Evolutionary conservation across 495 filamentous ascomycete genomes (phyloP), one percentile per base, ranked within the genome.

Genomic region (Neurospora sp.): DNA sequence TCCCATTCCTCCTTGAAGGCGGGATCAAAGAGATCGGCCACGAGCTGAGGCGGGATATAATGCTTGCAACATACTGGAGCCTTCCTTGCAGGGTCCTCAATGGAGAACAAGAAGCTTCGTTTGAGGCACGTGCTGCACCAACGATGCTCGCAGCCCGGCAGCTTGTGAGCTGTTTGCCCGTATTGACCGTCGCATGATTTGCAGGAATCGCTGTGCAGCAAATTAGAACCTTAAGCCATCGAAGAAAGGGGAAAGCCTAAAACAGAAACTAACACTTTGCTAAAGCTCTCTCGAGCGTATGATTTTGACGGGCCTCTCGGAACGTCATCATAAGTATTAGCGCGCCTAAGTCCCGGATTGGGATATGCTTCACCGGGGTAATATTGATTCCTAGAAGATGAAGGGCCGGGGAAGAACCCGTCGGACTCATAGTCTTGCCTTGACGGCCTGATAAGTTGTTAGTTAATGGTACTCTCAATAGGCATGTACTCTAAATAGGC

Each of bases 1-100:
- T 93, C 93, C 93, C 93, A 96, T 4, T 83, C 84, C 73, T 80
- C 86, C 82, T 94, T 94, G 82, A 94, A 94, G 71, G 87, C 84
- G 73, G 84, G 76, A 74, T 90, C 88, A 79, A 95, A 93, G 71
- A 95, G 81, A 39, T 84, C 84, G 31, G 92, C 90, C n/a, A 94
- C 93, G 75, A 92, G 87, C 74, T 89, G 89, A 20, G 92, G 81
- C 1, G 93, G 89, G 73, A 96, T 94, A 75, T 88, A 87, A 42
- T 92, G 71, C 3, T 87, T 91, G 80, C 93, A 96, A 76, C 93
- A 96, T 75, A 83, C 87, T 0, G 93, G 93, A 9, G 93, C 92
- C 91, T 95, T 94, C 76, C 91, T 89, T 40, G 88, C 86, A 1
- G 92, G 91, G 78, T 94, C 91, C 42, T 85, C 90, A 72, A 93